These are phyloP conservation scores for Collybia sp. DNA, from an alignment of 768 basidiomycete species.

Conservation along the genomic window DNA sequence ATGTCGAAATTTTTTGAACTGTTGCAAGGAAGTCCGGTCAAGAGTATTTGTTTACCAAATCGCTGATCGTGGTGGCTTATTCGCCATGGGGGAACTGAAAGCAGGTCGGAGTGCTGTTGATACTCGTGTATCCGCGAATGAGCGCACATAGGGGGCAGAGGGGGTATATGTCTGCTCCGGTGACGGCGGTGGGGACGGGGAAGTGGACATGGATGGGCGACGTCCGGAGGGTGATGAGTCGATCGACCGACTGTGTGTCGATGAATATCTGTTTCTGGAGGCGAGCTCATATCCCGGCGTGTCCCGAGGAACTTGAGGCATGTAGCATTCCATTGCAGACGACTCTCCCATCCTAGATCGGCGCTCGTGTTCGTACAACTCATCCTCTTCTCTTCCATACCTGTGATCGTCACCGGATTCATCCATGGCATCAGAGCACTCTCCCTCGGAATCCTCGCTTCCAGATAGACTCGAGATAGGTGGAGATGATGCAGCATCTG, in stretches of 20 bases:
- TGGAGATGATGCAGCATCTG: constrained; percentile 8
- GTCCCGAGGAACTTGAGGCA: background rate
- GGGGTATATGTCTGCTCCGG: constrained; percentile 20
- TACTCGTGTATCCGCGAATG: constrained; percentile 24
- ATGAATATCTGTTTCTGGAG: constrained; percentile 6
- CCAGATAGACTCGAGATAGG: constrained; percentile 15
- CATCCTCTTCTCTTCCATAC: constrained; percentile 15
- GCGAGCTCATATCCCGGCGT: background rate
- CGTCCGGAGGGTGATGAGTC: constrained; percentile 8
- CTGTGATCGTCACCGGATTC: background rate
- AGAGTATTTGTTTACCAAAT: too few species aligned
- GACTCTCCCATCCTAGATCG: constrained; percentile 4
- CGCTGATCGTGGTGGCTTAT: too few species aligned
- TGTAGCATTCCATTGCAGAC: constrained; percentile 2
- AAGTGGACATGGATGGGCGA: constrained; percentile 14
- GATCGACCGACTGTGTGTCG: constrained; percentile 12
- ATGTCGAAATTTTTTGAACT: too few species aligned
- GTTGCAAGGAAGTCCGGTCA: too few species aligned
- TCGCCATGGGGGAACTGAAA: background rate
- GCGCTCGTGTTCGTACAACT: constrained; percentile 14
- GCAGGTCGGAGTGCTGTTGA: constrained; percentile 31
- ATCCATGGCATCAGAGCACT: constrained; percentile 14
- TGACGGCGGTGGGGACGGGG: constrained; percentile 11
- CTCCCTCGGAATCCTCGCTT: constrained; percentile 22
- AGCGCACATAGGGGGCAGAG: constrained; percentile 24